phyloP scores from a whole-genome alignment of 2,329 filamentous ascomycete genomes.

The Alternaria ventricosa region DNA sequence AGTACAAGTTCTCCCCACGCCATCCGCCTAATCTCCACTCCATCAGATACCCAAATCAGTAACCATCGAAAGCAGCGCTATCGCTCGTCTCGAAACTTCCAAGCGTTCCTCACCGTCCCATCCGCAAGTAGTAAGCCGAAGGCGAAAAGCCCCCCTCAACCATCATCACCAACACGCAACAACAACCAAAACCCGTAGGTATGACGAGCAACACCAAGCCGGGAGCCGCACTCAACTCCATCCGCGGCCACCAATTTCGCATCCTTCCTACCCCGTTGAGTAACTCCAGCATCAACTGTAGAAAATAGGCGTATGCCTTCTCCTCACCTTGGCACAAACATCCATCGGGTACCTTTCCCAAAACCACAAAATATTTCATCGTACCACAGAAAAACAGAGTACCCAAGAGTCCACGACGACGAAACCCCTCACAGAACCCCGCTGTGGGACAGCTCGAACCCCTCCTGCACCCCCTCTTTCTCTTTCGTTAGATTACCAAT shows the following conservation, averaged over 20 bases:
- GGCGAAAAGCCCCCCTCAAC: not conserved
- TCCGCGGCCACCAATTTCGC: not conserved
- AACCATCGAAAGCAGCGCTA: slow-evolving; percentile 4
- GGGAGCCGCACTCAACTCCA: not conserved
- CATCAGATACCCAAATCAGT: not conserved
- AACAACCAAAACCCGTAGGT: not conserved
- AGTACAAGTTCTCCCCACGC: not conserved
- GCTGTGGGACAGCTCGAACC: not conserved
- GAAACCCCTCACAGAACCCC: not conserved
- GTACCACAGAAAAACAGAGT: not conserved
- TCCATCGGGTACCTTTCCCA: not conserved
- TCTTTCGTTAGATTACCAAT: not conserved
- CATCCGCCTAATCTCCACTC: not conserved
- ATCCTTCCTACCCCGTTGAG: slow-evolving; percentile 9
- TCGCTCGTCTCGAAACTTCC: not conserved
- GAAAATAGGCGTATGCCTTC: slow-evolving; percentile 13
- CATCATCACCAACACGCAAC: not conserved
- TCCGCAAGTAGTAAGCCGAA: not conserved
- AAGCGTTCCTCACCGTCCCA: not conserved
- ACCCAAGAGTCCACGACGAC: not conserved
- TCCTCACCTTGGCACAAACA: slow-evolving; percentile 7
- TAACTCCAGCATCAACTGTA: slow-evolving; percentile 1
- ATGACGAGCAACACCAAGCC: not conserved
- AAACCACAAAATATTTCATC: not conserved
- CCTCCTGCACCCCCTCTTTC: not conserved